Base-by-base conservation (phyloP, 2,329 filamentous ascomycete species). In the Thielaviopsis musarum region DNA sequence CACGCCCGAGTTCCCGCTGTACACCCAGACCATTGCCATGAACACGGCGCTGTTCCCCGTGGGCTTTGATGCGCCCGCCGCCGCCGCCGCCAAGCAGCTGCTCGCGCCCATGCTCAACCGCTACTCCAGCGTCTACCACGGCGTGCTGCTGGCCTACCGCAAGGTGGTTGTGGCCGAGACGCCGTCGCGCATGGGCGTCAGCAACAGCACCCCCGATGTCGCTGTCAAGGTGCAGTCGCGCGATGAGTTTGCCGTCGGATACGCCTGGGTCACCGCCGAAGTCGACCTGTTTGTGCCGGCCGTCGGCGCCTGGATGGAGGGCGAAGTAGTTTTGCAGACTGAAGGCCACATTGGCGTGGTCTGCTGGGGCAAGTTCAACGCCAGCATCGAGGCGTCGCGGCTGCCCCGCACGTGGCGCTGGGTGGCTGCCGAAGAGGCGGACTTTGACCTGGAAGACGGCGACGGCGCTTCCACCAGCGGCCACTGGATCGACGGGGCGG, bases 361-460 rank as follows among this genome's bases (percentile, higher is more conserved):
- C 12, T 93, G 89, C 69, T 91, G 89, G 72, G 91, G 91, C 70
- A 82, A 89, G 64, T 97, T 97, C 77, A 95, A 93, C 65, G 88
- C 91, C 1, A 88, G 85, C 52, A 87, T 98, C 62, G 86, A 91
- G 66, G 78, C 84, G 22, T 81, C 80, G 62, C 78, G 88, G 41
- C 75, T 98, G 17, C 93, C 93, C 0, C 70, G 74, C 15, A 78
- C 80, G 24, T 98, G 91, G 93, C 82, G 75, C 62, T 97, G 89
- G 85, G 77, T 88, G 17, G 80, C 83, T 12, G 77, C 82, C 38
- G 74, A 72, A 59, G 67, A 70, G 6, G 65, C 67, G 1, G 70
- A 73, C 56, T 71, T 77, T 59, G 75, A 78, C 54, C 69, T 73
- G 60, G 59, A 69, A 72, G 52, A 73, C 71, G 1, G 71, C 73